phyloP scores from a whole-genome alignment of 495 filamentous ascomycete species.

The Aspergillus avenaceus region DNA sequence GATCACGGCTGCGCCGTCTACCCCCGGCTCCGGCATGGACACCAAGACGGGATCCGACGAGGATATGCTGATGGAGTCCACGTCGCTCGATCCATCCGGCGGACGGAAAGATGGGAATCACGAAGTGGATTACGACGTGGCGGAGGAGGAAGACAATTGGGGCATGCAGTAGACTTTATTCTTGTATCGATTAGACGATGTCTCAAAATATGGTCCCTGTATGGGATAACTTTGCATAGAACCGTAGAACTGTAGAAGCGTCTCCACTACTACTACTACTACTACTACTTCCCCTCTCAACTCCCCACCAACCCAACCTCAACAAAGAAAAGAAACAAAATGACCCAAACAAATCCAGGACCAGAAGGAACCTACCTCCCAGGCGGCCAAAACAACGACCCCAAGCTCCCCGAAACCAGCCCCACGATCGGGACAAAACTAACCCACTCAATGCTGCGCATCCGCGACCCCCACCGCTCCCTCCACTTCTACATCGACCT shows the following conservation, averaged over 20 bases:
- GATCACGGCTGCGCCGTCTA: constrained; percentile 14
- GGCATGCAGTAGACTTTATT: constrained; percentile 14
- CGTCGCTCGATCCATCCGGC: constrained; percentile 15
- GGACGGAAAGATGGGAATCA: constrained; percentile 17
- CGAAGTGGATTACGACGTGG: constrained; percentile 51
- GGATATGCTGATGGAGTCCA: constrained; percentile 37
- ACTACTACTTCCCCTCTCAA: background rate
- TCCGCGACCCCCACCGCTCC: constrained; percentile 32
- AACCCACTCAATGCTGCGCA: constrained; percentile 43
- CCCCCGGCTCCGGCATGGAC: constrained; percentile 7
- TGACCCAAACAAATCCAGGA: no score
- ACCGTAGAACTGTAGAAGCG: no score
- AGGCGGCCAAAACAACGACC: constrained; percentile 24
- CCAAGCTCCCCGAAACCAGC: constrained; percentile 23
- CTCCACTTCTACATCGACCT: constrained; percentile 44
- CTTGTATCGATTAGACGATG: no score
- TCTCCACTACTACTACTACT: background rate
- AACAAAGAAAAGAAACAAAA: background rate
- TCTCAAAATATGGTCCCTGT: no score
- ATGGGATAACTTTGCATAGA: no score
- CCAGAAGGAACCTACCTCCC: constrained; percentile 26
- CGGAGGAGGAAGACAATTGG: constrained; percentile 49
- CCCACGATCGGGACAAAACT: constrained; percentile 38
- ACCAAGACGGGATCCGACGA: constrained; percentile 26
- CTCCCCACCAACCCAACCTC: background rate